Conservation (phyloP, 2,329 filamentous ascomycete species). For the Calycina marina region DNA sequence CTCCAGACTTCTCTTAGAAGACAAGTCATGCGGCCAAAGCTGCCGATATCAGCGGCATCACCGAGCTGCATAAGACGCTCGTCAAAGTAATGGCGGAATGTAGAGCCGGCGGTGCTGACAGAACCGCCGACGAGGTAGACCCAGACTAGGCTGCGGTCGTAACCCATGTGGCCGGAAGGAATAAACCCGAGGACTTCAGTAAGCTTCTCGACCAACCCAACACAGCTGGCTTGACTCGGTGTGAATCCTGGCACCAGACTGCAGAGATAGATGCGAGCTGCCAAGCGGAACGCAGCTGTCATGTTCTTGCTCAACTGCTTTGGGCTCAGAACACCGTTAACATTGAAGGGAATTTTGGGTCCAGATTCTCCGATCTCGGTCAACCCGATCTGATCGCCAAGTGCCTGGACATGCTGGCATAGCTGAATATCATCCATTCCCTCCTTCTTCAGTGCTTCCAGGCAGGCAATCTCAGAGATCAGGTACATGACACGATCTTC, state of each 20-base stretch:
- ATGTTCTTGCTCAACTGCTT: constrained; percentile 80
- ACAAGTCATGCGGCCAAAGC: constrained; percentile 68
- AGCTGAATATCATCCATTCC: constrained; percentile 77
- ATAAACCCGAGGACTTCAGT: constrained; percentile 66
- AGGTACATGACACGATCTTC: constrained; percentile 96
- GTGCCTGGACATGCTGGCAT: constrained; percentile 77
- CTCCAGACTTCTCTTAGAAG: constrained; percentile 74
- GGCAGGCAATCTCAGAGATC: constrained; percentile 91
- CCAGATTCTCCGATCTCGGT: constrained; percentile 52
- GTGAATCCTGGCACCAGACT: constrained; percentile 82
- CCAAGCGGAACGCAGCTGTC: constrained; percentile 78
- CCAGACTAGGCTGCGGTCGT: constrained; percentile 85
- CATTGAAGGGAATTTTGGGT: constrained; percentile 46
- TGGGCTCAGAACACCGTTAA: constrained; percentile 62
- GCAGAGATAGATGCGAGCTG: constrained; percentile 93
- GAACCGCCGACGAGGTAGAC: constrained; percentile 80
- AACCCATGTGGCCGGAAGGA: constrained; percentile 66
- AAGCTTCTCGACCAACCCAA: constrained; percentile 65
- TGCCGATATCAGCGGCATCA: constrained; percentile 65
- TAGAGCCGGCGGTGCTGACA: constrained; percentile 55
- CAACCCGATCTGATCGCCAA: constrained; percentile 72
- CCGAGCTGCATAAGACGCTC: constrained; percentile 63
- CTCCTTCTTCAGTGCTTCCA: constrained; percentile 73
- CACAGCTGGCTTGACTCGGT: constrained; percentile 56
- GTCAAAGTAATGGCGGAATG: constrained; percentile 65